Evolutionary conservation across 805 yeast genomes (phyloP), one percentile per base, ranked within the genome.

Genomic region (Zygosaccharomyces kombuchaensis): DNA sequence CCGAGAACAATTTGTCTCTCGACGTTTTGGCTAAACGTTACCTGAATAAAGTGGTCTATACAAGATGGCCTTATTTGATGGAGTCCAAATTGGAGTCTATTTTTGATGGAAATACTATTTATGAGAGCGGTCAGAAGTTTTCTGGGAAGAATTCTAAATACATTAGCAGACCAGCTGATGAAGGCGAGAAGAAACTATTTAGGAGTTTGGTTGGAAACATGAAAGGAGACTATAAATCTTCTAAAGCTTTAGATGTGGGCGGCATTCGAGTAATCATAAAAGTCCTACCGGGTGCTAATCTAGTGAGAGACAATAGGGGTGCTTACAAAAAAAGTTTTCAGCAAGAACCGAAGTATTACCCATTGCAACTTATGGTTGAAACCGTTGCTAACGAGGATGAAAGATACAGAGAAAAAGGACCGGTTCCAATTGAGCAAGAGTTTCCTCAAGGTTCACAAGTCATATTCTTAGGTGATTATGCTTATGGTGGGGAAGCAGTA

Each of bases 21-120:
- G 82, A 78, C 40, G 86, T 84, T 50, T 74, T 87, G 56, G 82
- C 88, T 19, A 75, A 78, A 46, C 75, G 80, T 56, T 78, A 75
- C 45, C 56, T 84, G 44, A 82, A 80, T 37, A 74, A 80, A 46
- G 66, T 80, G 40, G 84, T 86, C 2, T 90, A 81, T 61, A 78
- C 86, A 9, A 79, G 82, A 55, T 93, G 96, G 91, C 99, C 99
- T n/a, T 87, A 80, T 59, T 70, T 93, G 53, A 76, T 81, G 55
- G 97, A 91, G 67, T 84, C 89, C 8, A 80, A 77, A 58, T 80
- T 91, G 34, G 70, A 80, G 9, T 73, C 75, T 17, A 77, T 91
- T 3, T 62, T 73, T 29, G 90, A 85, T 61, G 76, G 73, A 10
- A 64, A 70, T 13, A 67, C 64, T 55, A 72, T 70, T 36, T 85